phyloP scores from a whole-genome alignment of 805 yeast species.

The Saccharomycopsis lassenensis region DNA sequence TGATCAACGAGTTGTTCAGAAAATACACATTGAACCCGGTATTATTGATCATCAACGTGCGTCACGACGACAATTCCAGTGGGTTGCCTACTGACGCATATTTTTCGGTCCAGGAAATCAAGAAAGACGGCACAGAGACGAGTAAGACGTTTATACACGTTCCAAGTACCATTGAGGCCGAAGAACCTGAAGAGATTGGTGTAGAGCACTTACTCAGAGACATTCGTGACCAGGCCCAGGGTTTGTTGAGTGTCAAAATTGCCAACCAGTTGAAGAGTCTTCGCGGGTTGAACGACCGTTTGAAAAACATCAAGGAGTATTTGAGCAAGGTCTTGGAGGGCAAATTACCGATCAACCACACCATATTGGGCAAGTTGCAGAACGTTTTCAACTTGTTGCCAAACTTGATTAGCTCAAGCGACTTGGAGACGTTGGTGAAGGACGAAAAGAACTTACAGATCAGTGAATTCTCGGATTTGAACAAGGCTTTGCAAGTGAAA shows the following conservation, averaged over 20 bases:
- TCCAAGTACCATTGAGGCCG: constrained; percentile 90
- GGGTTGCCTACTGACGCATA: constrained; percentile 97
- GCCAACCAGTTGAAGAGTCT: constrained; percentile 85
- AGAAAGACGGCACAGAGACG: constrained; percentile 89
- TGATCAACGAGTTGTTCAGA: constrained; percentile 83
- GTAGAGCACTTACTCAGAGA: constrained; percentile 94
- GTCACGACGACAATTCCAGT: constrained; percentile 55
- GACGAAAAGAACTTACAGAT: constrained; percentile 15
- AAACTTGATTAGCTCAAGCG: constrained; percentile 36
- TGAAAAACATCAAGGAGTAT: constrained; percentile 68
- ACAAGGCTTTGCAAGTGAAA: constrained; percentile 78
- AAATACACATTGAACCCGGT: constrained; percentile 74
- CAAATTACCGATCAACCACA: constrained; percentile 78
- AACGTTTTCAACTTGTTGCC: constrained; percentile 92
- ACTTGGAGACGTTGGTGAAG: constrained; percentile 16
- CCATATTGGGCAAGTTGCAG: constrained; percentile 83
- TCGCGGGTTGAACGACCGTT: constrained; percentile 71
- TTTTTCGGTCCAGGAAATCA: constrained; percentile 86
- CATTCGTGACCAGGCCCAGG: constrained; percentile 94
- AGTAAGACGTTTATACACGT: constrained; percentile 89
- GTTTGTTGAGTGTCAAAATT: constrained; percentile 73
- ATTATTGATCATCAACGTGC: constrained; percentile 82
- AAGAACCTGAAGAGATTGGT: constrained; percentile 98
- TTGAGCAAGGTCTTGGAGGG: constrained; percentile 62
- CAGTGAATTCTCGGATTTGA: constrained; percentile 27